Conservation (phyloP, 1,139 yeast genomes). For the Scheffersomyces quercinus region DNA sequence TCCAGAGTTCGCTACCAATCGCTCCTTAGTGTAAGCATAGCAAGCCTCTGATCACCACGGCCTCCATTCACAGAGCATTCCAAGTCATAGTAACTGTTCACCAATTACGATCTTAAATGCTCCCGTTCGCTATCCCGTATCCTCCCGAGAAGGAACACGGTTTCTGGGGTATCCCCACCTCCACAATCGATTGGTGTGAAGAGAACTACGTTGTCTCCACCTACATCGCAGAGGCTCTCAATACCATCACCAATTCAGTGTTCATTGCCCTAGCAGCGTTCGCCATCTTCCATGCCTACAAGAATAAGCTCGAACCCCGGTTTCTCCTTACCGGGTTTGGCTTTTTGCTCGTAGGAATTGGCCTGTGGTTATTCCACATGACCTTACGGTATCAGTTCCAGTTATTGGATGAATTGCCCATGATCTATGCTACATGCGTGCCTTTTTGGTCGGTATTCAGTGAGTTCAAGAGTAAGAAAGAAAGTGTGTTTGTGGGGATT, state of each 20-base stretch:
- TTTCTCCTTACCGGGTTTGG: constrained; percentile 75
- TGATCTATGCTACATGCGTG: constrained; percentile 96
- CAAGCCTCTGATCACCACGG: not conserved
- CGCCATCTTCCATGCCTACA: constrained; percentile 62
- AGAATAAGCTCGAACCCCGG: constrained; percentile 64
- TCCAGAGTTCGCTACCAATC: no score
- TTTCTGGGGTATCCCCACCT: constrained; percentile 51
- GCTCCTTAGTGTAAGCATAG: no score
- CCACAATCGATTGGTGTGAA: constrained; percentile 96
- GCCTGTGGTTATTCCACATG: constrained; percentile 96
- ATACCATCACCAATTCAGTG: constrained; percentile 73
- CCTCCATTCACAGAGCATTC: not conserved
- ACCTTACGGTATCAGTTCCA: constrained; percentile 87
- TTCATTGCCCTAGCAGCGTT: constrained; percentile 68
- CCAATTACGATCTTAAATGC: constrained; percentile 23
- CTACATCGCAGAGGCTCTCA: constrained; percentile 85
- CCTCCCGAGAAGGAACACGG: constrained; percentile 46
- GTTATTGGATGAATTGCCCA: constrained; percentile 90
- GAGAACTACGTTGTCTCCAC: constrained; percentile 87
- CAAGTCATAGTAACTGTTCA: not conserved
- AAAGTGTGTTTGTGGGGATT: constrained; percentile 49
- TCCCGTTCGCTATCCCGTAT: constrained; percentile 49
- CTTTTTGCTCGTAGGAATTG: constrained; percentile 85
- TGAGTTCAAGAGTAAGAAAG: constrained; percentile 47
- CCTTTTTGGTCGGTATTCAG: constrained; percentile 91